A percentile compares a stretch with the other conserved stretches of the same genome.
Evolutionary conservation across 208 protist species (phyloP).

Genomic region (Trypanosoma caninum): DNA sequence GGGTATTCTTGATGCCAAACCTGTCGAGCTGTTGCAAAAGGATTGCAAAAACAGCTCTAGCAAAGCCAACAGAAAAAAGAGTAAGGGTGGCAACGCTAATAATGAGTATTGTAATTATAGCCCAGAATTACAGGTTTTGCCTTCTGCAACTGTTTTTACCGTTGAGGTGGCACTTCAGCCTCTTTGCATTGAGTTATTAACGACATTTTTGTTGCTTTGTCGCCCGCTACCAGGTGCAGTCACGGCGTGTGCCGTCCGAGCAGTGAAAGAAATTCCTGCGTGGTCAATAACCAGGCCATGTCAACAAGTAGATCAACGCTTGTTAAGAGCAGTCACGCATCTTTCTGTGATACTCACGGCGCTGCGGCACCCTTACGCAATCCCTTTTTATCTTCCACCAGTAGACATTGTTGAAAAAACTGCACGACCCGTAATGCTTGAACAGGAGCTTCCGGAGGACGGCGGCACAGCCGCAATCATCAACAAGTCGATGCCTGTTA

Average conservation of each 20-base stretch:
- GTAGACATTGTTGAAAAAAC: constrained; percentile 39
- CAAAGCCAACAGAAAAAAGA: constrained; percentile 5
- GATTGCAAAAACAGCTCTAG: not conserved
- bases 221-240: constrained; percentile 18
- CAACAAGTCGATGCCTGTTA: no score
- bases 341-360: constrained; percentile 26
- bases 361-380: constrained; percentile 38
- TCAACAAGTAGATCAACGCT: not conserved
- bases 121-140: not conserved
- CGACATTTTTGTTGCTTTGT: constrained; percentile 20
- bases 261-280: constrained; percentile 17
- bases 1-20: constrained; percentile 32
- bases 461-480: not conserved
- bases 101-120: not conserved
- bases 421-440: constrained; percentile 30
- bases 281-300: not conserved
- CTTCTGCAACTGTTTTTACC: not conserved
- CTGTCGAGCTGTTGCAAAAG: not conserved
- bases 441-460: no score
- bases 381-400: constrained; percentile 51
- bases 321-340: constrained; percentile 24
- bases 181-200: constrained; percentile 20
- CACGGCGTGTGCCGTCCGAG: constrained; percentile 22
- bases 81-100: constrained; percentile 8
- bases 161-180: constrained; percentile 9